phyloP scores from a whole-genome alignment of 2,329 filamentous ascomycete species.

The Chaetomium sp. region DNA sequence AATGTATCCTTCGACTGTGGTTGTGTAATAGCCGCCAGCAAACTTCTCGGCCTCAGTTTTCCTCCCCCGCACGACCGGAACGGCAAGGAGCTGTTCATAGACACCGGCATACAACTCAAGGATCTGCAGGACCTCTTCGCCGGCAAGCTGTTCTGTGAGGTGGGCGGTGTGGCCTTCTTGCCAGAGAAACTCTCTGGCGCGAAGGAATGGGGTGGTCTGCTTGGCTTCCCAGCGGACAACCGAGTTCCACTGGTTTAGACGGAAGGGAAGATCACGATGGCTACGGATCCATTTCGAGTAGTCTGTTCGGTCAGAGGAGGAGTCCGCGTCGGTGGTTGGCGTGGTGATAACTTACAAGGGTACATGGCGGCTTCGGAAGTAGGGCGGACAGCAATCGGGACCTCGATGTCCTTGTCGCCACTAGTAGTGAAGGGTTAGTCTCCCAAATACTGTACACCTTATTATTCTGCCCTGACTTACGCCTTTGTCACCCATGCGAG shows the following conservation, averaged over 20 bases:
- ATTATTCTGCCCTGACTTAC: slow-evolving; percentile 37
- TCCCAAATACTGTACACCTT: slow-evolving; percentile 2
- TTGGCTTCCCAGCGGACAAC: slow-evolving; percentile 63
- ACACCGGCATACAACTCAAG: slow-evolving; percentile 87
- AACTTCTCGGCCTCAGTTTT: slow-evolving; percentile 99
- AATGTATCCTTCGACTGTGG: slow-evolving; percentile 95
- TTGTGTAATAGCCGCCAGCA: slow-evolving; percentile 91
- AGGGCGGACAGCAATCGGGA: slow-evolving; percentile 58
- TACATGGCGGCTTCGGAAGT: slow-evolving; percentile 53
- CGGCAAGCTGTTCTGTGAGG: slow-evolving; percentile 73
- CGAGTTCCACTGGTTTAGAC: slow-evolving; percentile 97
- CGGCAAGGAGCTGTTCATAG: slow-evolving; percentile 88
- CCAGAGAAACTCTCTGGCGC: slow-evolving; percentile 94
- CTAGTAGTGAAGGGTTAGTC: slow-evolving; percentile 37
- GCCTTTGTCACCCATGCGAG: slow-evolving; percentile 84
- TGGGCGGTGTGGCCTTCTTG: slow-evolving; percentile 93
- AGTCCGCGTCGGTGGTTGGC: slow-evolving; percentile 57
- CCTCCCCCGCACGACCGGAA: slow-evolving; percentile 84
- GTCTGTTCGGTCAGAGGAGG: slow-evolving; percentile 33
- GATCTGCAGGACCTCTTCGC: slow-evolving; percentile 83
- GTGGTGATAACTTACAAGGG: slow-evolving; percentile 22
- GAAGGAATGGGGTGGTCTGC: slow-evolving; percentile 54
- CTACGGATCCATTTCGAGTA: slow-evolving; percentile 96
- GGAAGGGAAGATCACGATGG: slow-evolving; percentile 88
- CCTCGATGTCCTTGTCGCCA: slow-evolving; percentile 88